Base-by-base conservation (phyloP, 1,284 basidiomycete species). In the Acaromyces ingoldii region DNA sequence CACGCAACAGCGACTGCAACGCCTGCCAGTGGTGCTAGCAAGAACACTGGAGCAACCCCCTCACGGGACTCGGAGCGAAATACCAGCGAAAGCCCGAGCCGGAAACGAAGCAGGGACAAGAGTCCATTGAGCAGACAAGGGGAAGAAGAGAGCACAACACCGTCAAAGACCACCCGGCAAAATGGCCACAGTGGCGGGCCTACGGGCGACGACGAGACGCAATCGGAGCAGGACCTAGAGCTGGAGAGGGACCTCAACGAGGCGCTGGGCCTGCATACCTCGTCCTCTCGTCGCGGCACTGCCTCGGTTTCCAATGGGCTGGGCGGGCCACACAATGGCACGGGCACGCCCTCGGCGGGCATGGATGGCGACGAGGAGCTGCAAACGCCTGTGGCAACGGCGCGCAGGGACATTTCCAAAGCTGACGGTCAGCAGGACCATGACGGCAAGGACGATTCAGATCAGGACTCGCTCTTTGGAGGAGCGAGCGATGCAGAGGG, bases 401-500 rank as follows among this genome's bases (percentile, higher is more conserved):
- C 33, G 10, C 25, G 28, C 33, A 34, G 10, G 31, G 17, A 34
- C 31, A 17, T 34, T 34, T n/a, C 31, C 10, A 10, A 10, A 10
- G 31, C 40, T 4, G n/a, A 42, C n/a, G 15, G 15, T 37, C 55
- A 52, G n/a, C 24, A 17, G 10, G 65, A 70, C 22, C 55, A 34
- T 0, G 60, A 73, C 7, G 62, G 51, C 4, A 55, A 56, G 17
- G 62, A 58, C 13, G 63, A 67, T 17, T 53, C 44, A 19, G 73
- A 72, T 28, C 69, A 60, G 55, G 68, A 68, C 29, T 57, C 59
- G 17, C 51, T 65, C 15, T 59, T 60, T 49, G 57, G 54, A 21
- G 60, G 51, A 19, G 37, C 44, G 22, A 54, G 57, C 26, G 57
- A 56, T 11, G 43, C 22, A 7, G 34, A 38, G 10, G 44, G 24